A percentile compares a stretch with the other conserved stretches of the same genome.
Evolutionary conservation across 2,329 filamentous ascomycete species (phyloP).

Genomic region (Penicillium sp.): DNA sequence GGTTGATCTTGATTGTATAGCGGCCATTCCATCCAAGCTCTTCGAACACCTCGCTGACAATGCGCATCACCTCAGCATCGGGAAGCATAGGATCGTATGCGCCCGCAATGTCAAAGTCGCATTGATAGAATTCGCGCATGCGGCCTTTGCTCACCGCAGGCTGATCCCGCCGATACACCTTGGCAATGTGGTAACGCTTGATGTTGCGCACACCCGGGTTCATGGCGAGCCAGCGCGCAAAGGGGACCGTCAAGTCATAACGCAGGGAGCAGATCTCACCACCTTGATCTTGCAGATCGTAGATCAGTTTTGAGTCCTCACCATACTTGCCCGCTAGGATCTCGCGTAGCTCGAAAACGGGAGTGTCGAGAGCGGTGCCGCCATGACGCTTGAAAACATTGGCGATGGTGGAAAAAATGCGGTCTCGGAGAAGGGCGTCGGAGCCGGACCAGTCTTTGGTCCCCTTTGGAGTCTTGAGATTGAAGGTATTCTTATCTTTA

Average conservation of each 20-base stretch:
- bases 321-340: slow-evolving; percentile 87
- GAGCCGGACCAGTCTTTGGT: slow-evolving; percentile 79
- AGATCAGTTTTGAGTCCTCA: slow-evolving; percentile 88
- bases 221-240: slow-evolving; percentile 90
- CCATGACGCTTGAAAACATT: slow-evolving; percentile 79
- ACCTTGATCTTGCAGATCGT: slow-evolving; percentile 81
- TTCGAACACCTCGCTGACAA: slow-evolving; percentile 80
- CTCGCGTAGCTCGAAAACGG: slow-evolving; percentile 79
- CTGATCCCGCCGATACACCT: slow-evolving; percentile 78
- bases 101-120: slow-evolving; percentile 92
- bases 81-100: slow-evolving; percentile 83
- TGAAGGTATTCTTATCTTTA: slow-evolving; percentile 49
- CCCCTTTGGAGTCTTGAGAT: slow-evolving; percentile 84
- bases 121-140: slow-evolving; percentile 96
- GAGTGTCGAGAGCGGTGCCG: slow-evolving; percentile 71
- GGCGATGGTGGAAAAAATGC: slow-evolving; percentile 70
- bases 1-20: slow-evolving; percentile 89
- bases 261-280: slow-evolving; percentile 78
- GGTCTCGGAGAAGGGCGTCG: slow-evolving; percentile 73
- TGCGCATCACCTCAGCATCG: slow-evolving; percentile 80
- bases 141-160: slow-evolving; percentile 84
- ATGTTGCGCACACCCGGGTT: slow-evolving; percentile 75
- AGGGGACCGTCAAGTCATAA: slow-evolving; percentile 84
- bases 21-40: slow-evolving; percentile 65
- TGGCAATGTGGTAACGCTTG: slow-evolving; percentile 92